Evolutionary conservation across 163 green algal species (phyloP).

Genomic region (Prototheca cutis): DNA sequence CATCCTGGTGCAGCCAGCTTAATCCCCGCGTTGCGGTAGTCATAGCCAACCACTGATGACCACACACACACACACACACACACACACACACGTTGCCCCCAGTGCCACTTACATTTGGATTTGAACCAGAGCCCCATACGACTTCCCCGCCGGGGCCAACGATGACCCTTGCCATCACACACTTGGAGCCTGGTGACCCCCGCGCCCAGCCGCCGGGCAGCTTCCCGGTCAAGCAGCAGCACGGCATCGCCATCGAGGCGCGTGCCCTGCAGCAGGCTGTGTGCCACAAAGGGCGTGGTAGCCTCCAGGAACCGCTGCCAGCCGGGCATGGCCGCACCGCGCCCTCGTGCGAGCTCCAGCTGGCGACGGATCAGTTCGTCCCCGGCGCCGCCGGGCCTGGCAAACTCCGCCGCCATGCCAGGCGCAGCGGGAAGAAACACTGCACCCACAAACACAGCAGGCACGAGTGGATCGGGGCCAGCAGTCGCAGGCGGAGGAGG

Average conservation of each 20-base stretch:
- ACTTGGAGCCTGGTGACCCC: background rate
- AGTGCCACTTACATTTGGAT: background rate
- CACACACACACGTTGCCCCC: background rate
- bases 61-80: background rate
- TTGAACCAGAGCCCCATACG: background rate
- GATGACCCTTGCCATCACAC: background rate
- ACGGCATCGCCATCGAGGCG: slow-evolving; percentile 3
- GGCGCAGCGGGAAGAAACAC: background rate
- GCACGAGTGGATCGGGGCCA: too few relatives aligned
- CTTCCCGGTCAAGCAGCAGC: slow-evolving; percentile 9
- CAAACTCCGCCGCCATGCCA: background rate
- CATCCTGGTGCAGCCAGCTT: too few relatives aligned
- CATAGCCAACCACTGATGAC: background rate
- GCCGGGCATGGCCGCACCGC: background rate
- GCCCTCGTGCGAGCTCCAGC: too few relatives aligned
- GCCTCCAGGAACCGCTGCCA: background rate
- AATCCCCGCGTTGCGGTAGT: background rate
- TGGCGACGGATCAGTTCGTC: too few relatives aligned
- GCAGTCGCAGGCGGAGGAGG: too few relatives aligned
- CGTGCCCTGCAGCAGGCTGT: slow-evolving; percentile 15
- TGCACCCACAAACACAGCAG: background rate
- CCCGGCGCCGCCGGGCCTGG: too few relatives aligned
- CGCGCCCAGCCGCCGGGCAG: slow-evolving; percentile 14
- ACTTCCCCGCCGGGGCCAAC: too few relatives aligned
- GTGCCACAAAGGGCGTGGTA: slow-evolving; percentile 7